Evolutionary conservation across 345 rosid species (phyloP).

Genomic region (Dimocarpus longan): DNA sequence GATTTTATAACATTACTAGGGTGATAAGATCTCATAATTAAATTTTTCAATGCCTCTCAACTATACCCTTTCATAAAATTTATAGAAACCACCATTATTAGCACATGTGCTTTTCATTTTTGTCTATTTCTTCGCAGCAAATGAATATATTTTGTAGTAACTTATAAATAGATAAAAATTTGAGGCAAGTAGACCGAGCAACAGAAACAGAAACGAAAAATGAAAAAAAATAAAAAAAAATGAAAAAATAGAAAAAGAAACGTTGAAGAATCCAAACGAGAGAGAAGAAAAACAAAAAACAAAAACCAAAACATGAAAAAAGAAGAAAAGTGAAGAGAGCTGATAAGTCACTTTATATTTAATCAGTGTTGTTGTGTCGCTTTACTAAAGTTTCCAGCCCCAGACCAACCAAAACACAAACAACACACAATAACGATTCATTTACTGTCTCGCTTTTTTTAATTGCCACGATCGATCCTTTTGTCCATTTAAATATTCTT

Average conservation of each 20-base stretch:
- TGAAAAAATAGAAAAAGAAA: not conserved
- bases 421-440: not conserved
- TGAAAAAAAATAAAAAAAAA: not conserved
- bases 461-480: conserved; percentile 7
- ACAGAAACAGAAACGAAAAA: too few relatives aligned
- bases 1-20: too few relatives aligned
- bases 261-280: not conserved
- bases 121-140: too few relatives aligned
- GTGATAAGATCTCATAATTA: too few relatives aligned
- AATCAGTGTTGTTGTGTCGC: conserved; percentile 30
- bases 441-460: not conserved
- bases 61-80: too few relatives aligned
- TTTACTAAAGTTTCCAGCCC: conserved; percentile 33
- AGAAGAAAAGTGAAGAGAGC: conserved; percentile 5
- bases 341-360: conserved; percentile 25
- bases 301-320: not conserved
- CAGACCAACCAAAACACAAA: conserved; percentile 25
- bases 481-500: not conserved
- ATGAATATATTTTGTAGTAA: too few relatives aligned
- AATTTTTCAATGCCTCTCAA: too few relatives aligned
- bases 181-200: not conserved
- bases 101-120: too few relatives aligned
- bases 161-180: too few relatives aligned
- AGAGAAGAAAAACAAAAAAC: conserved; percentile 7
- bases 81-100: too few relatives aligned